These are phyloP conservation scores for Kentomonas sorsogonicus DNA, from an alignment of 208 protist species.

Conservation along the genomic window DNA sequence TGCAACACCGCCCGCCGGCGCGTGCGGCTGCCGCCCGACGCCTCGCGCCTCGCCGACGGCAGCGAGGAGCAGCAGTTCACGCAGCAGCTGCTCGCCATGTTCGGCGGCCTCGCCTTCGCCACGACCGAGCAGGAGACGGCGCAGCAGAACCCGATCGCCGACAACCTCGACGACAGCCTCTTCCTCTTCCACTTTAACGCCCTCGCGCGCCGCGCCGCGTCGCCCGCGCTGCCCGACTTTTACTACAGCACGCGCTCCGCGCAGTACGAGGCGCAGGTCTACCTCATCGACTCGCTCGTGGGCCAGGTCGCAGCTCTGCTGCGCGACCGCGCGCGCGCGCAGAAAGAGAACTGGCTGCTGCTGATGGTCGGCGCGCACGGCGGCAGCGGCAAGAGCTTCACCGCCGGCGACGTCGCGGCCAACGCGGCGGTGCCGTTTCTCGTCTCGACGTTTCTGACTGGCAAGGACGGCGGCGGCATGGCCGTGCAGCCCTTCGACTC, in stretches of 20 bases:
- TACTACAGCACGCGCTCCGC: conserved; percentile 37
- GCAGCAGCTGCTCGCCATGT: conserved; percentile 31
- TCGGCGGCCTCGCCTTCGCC: conserved; percentile 39
- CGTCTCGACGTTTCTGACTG: conserved; percentile 51
- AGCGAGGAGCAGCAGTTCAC: conserved; percentile 38
- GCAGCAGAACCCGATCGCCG: conserved; percentile 26
- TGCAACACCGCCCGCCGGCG: conserved; percentile 49
- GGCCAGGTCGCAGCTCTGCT: conserved; percentile 63
- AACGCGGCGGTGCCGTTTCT: conserved; percentile 57
- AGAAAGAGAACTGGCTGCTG: conserved; percentile 81
- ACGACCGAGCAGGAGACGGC: conserved; percentile 20
- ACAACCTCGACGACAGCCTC: conserved; percentile 42
- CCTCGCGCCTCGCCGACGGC: conserved; percentile 23
- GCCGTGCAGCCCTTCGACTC: conserved; percentile 29
- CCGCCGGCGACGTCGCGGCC: conserved; percentile 13
- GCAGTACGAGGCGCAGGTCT: conserved; percentile 56
- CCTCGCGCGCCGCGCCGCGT: conserved; percentile 46
- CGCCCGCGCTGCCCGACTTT: conserved; percentile 37
- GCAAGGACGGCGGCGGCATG: conserved; percentile 31
- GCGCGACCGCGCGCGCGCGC: conserved; percentile 31
- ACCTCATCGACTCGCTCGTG: conserved; percentile 62
- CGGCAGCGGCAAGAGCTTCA: conserved; percentile 43
- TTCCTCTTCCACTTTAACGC: conserved; percentile 70
- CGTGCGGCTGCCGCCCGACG: conserved; percentile 22
- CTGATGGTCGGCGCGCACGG: conserved; percentile 63